Evolutionary conservation across 352 stramenopile genomes (phyloP).

Genomic region (Globisporangium megalacanthum): DNA sequence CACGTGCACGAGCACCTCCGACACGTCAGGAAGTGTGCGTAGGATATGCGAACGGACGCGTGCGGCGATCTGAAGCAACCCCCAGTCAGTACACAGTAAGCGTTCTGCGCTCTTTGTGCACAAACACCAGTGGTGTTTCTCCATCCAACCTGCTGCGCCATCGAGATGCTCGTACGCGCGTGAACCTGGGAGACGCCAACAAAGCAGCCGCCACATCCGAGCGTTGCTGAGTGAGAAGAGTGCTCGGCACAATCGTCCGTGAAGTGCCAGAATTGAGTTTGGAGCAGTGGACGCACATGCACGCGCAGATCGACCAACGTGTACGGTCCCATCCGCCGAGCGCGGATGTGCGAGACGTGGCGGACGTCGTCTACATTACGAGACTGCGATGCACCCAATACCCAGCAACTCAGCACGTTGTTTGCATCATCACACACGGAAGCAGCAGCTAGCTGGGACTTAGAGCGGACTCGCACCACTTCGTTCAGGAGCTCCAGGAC

Average conservation of each 20-base stretch:
- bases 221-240: not conserved
- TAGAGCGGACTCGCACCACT: constrained; percentile 44
- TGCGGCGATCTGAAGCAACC: constrained; percentile 38
- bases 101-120: not conserved
- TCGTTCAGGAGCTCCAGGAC: constrained; percentile 69
- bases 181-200: constrained; percentile 33
- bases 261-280: too few species aligned
- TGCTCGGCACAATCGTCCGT: too few species aligned
- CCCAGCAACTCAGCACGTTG: not conserved
- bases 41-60: constrained; percentile 70
- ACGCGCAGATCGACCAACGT: constrained; percentile 81
- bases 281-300: constrained; percentile 42
- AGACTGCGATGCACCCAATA: constrained; percentile 26
- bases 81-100: not conserved
- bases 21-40: constrained; percentile 65
- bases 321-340: constrained; percentile 83
- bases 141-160: constrained; percentile 61
- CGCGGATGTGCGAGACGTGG: constrained; percentile 75
- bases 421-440: not conserved
- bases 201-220: not conserved
- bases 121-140: too few species aligned
- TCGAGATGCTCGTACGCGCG: constrained; percentile 74
- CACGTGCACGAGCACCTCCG: constrained; percentile 85
- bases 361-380: constrained; percentile 75
- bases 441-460: not conserved